Evolutionary conservation across 352 stramenopile genomes (phyloP).

Genomic region (Pythium grandisporangium): DNA sequence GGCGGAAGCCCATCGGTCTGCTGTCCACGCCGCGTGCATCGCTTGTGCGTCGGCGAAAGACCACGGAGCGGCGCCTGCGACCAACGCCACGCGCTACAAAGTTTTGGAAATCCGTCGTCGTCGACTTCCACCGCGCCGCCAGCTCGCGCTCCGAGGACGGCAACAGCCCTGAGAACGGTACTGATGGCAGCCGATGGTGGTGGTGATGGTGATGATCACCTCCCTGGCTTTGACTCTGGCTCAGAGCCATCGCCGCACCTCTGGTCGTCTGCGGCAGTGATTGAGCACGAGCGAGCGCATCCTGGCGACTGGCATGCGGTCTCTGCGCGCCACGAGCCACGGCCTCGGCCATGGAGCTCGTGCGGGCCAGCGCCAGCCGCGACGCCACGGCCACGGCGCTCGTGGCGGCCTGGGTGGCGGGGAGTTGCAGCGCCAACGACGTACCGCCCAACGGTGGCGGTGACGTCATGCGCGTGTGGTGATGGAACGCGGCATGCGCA

Average conservation of each 20-base stretch:
- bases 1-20: constrained; percentile 1
- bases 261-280: too few species aligned
- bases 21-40: not conserved
- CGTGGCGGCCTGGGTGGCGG: too few species aligned
- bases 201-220: not conserved
- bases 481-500: not conserved
- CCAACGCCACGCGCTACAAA: too few species aligned
- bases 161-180: not conserved
- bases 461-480: not conserved
- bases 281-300: too few species aligned
- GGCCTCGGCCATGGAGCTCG: not conserved
- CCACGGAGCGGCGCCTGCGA: constrained; percentile 6
- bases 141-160: not conserved
- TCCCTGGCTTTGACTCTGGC: not conserved
- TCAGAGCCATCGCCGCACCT: too few species aligned
- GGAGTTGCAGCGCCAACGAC: too few species aligned
- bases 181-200: constrained; percentile 4
- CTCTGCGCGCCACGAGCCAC: not conserved
- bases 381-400: too few species aligned
- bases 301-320: too few species aligned
- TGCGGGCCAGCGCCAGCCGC: too few species aligned
- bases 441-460: not conserved
- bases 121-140: not conserved
- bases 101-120: constrained; percentile 12
- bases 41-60: constrained; percentile 5